These are phyloP conservation scores for Perkinsus olseni DNA, from an alignment of 169 alveolate genomes.

Conservation along the genomic window DNA sequence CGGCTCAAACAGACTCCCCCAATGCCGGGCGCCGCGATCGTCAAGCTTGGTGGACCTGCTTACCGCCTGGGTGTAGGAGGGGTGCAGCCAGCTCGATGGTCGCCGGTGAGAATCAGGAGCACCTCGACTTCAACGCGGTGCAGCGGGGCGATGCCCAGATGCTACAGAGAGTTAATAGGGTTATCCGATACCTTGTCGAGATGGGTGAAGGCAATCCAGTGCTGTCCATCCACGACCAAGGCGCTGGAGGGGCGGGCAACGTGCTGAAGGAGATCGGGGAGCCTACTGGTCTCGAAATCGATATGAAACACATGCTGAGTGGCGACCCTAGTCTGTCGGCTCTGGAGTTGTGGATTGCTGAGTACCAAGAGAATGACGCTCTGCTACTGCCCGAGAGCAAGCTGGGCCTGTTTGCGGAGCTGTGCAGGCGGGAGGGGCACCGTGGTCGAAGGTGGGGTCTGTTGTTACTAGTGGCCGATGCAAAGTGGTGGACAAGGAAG, in stretches of 20 bases:
- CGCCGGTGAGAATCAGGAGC: conserved; percentile 34
- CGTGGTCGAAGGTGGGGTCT: conserved; percentile 23
- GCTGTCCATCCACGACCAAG: conserved; percentile 41
- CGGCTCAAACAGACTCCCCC: conserved; percentile 19
- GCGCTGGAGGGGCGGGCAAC: conserved; percentile 45
- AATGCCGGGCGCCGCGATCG: conserved; percentile 18
- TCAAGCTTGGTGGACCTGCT: conserved; percentile 43
- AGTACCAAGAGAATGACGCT: conserved; percentile 20
- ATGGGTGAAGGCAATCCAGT: conserved; percentile 33
- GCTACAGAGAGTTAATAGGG: conserved; percentile 13
- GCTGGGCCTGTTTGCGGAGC: conserved; percentile 22
- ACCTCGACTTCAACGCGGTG: conserved; percentile 41
- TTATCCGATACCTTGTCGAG: conserved; percentile 37
- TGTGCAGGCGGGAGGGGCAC: conserved; percentile 33
- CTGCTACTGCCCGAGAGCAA: neutral
- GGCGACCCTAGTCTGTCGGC: conserved; percentile 38
- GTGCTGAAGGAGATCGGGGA: conserved; percentile 36
- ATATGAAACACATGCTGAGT: conserved; percentile 23
- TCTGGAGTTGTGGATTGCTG: conserved; percentile 31
- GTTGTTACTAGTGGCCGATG: neutral
- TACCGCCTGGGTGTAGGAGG: conserved; percentile 43
- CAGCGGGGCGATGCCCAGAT: conserved; percentile 39
- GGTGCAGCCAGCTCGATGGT: conserved; percentile 41
- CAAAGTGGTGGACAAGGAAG: conserved; percentile 18
- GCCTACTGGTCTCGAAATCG: conserved; percentile 32